phyloP scores from a whole-genome alignment of 1,139 yeast species.

The Candida tetrigidarum region DNA sequence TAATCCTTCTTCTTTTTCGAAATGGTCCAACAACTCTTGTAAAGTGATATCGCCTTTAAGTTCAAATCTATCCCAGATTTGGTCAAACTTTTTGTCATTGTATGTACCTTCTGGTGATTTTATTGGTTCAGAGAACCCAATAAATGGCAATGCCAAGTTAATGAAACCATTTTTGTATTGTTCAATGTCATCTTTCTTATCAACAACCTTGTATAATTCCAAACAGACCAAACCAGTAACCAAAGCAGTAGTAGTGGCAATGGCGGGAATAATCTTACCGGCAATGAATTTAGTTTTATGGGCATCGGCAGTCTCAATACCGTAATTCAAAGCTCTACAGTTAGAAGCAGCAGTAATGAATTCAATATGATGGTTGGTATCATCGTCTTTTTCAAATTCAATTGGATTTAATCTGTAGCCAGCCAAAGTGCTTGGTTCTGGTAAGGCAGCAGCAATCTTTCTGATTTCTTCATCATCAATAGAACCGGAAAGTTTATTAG shows the following conservation, averaged over 20 bases:
- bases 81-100: constrained; percentile 80
- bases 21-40: constrained; percentile 73
- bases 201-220: constrained; percentile 90
- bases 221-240: constrained; percentile 95
- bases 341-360: constrained; percentile 97
- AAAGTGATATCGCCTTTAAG: constrained; percentile 79
- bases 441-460: constrained; percentile 74
- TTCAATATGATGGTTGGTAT: constrained; percentile 93
- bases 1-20: constrained; percentile 80
- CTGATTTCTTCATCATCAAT: constrained; percentile 62
- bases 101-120: constrained; percentile 82
- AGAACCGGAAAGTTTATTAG: constrained; percentile 47
- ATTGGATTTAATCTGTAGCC: constrained; percentile 86
- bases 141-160: constrained; percentile 92
- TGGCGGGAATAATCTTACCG: constrained; percentile 97
- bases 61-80: constrained; percentile 95
- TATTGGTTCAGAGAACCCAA: constrained; percentile 97
- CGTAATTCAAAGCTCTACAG: constrained; percentile 91
- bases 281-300: constrained; percentile 83
- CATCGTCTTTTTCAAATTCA: constrained; percentile 98
- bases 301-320: constrained; percentile 78
- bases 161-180: constrained; percentile 93
- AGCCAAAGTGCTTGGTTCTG: constrained; percentile 86
- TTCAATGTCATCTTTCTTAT: constrained; percentile 72
- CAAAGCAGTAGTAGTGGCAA: constrained; percentile 97